A percentile compares a stretch with the other conserved stretches of the same genome.
These are phyloP conservation scores for Blastobotrys buckinghamii DNA, from an alignment of 1,139 yeast genomes.

Conservation along the genomic window DNA sequence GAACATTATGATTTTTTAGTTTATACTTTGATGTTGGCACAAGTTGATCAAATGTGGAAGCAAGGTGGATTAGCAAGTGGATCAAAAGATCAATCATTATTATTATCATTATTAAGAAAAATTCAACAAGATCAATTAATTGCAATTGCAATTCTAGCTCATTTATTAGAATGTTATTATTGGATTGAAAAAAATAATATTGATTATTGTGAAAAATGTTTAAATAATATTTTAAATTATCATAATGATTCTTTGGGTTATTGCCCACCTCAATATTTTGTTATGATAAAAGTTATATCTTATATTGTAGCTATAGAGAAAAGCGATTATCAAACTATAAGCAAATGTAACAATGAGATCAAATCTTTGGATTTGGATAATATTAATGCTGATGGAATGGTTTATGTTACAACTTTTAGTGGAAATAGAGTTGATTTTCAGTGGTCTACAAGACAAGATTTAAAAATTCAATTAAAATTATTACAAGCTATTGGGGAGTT, in stretches of 20 bases:
- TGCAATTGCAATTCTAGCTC: neutral
- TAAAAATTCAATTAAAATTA: neutral
- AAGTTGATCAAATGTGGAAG: neutral
- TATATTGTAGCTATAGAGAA: neutral
- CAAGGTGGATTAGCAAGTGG: neutral
- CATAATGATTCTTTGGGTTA: neutral
- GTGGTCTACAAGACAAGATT: constrained; percentile 4
- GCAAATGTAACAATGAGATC: neutral
- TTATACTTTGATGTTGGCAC: constrained; percentile 1
- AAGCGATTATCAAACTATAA: neutral
- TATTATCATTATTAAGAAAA: neutral
- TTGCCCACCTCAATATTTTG: constrained; percentile 8
- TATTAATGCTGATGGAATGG: constrained; percentile 1
- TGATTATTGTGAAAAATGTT: neutral
- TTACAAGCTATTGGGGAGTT: neutral
- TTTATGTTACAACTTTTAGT: constrained; percentile 7
- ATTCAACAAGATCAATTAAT: constrained; percentile 1
- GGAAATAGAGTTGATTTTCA: constrained; percentile 1
- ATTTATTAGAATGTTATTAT: constrained; percentile 2
- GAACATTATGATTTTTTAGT: constrained; percentile 3
- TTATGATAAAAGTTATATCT: neutral
- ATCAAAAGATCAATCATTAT: neutral
- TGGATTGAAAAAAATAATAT: constrained; percentile 2
- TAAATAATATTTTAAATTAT: neutral
- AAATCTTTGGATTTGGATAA: neutral